phyloP scores from a whole-genome alignment of 2,329 filamentous ascomycete genomes.

The Cladosporium sp. region DNA sequence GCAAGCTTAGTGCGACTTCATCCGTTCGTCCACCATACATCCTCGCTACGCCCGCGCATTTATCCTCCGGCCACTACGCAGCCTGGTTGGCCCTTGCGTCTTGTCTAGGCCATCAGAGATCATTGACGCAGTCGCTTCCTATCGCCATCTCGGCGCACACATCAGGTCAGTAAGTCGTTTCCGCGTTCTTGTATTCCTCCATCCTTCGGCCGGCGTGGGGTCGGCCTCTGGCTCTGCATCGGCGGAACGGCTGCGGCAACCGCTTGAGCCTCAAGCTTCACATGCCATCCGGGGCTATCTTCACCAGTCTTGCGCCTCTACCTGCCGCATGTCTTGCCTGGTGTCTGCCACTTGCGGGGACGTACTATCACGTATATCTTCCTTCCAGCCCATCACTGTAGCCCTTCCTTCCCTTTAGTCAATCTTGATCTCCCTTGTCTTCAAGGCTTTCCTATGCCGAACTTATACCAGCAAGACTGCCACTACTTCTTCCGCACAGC shows the following conservation, averaged over 20 bases:
- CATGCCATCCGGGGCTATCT: slow-evolving; percentile 2
- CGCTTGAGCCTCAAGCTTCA: slow-evolving; percentile 13
- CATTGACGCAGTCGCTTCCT: neutral
- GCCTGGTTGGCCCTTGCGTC: neutral
- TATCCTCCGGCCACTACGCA: neutral
- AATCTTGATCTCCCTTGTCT: neutral
- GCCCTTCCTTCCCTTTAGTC: neutral
- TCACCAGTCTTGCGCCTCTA: slow-evolving; percentile 5
- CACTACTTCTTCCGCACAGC: slow-evolving; percentile 92
- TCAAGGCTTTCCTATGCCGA: slow-evolving; percentile 56
- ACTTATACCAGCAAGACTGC: slow-evolving; percentile 78
- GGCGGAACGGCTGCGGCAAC: slow-evolving; percentile 13
- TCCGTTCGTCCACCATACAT: slow-evolving; percentile 8
- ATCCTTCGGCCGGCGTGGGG: slow-evolving; percentile 1
- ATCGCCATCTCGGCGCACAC: neutral
- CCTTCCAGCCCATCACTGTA: neutral
- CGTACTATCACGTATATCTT: slow-evolving; percentile 6
- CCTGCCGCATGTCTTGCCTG: slow-evolving; percentile 5
- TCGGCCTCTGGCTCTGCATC: neutral
- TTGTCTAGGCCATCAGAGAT: neutral
- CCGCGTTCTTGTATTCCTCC: neutral
- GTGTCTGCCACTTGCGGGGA: slow-evolving; percentile 4
- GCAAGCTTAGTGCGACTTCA: slow-evolving; percentile 11
- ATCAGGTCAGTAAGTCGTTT: neutral
- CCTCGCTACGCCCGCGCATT: neutral